These are phyloP conservation scores for Mesotaenium endlicherianum DNA, from an alignment of 139 green algal genomes.

Conservation along the genomic window DNA sequence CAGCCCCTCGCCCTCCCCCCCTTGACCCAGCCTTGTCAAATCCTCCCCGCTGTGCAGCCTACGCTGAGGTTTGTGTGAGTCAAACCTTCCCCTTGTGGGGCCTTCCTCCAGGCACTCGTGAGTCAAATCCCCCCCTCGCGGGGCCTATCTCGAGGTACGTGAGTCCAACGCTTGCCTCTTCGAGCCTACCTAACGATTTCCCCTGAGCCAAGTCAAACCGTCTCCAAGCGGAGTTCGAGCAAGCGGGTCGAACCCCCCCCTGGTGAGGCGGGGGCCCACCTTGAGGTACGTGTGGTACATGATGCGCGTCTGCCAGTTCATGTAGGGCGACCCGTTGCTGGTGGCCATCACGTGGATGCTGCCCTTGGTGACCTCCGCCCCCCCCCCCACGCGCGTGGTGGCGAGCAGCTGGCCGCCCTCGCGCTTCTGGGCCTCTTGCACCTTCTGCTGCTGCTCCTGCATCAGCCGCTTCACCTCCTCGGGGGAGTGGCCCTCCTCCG, in stretches of 20 bases:
- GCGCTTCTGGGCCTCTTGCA: background rate
- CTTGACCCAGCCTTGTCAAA: too few relatives aligned
- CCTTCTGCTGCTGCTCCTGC: slow-evolving; percentile 1
- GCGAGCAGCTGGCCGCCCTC: background rate
- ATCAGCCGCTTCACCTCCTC: background rate
- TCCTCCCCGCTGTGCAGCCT: too few relatives aligned
- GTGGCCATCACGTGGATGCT: slow-evolving; percentile 81
- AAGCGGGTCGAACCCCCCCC: too few relatives aligned
- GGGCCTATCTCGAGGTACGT: too few relatives aligned
- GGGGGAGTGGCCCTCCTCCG: slow-evolving; percentile 3
- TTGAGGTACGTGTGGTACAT: slow-evolving; percentile 84
- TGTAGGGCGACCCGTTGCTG: slow-evolving; percentile 78
- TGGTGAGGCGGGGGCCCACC: slow-evolving; percentile 24
- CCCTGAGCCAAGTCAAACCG: too few relatives aligned
- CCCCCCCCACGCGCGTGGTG: background rate
- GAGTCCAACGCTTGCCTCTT: too few relatives aligned
- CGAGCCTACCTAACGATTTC: too few relatives aligned
- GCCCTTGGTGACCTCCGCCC: background rate
- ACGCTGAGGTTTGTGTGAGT: too few relatives aligned
- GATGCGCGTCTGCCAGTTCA: slow-evolving; percentile 86
- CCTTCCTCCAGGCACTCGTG: too few relatives aligned
- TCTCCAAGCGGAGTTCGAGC: background rate
- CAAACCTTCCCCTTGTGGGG: too few relatives aligned
- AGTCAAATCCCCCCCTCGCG: background rate
- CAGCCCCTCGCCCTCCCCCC: too few relatives aligned